Percentiles rank a stretch among this genome's conserved stretches.
Conservation (phyloP, 352 stramenopile genomes). For the Pythium vanterpoolii region DNA sequence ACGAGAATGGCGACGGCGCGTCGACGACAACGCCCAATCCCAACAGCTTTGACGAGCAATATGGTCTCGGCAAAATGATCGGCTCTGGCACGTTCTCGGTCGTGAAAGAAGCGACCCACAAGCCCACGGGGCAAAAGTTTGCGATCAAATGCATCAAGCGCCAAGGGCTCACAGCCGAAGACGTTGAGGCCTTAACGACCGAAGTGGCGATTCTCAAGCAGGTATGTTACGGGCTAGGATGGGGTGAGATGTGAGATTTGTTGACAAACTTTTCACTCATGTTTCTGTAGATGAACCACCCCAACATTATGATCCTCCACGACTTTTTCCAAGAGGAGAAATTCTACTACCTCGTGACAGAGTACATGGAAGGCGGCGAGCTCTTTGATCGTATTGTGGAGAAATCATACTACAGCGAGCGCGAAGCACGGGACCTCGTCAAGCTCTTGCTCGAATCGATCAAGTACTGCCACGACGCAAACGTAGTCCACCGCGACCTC, state of each 20-base stretch:
- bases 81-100: conserved; percentile 90
- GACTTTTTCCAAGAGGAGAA: conserved; percentile 93
- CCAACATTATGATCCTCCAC: conserved; percentile 91
- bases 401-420: conserved; percentile 90
- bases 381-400: conserved; percentile 86
- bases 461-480: conserved; percentile 85
- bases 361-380: conserved; percentile 94
- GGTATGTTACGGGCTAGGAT: conserved; percentile 26
- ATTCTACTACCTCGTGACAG: conserved; percentile 97
- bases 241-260: background rate
- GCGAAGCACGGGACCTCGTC: conserved; percentile 81
- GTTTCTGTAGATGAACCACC: conserved; percentile 87
- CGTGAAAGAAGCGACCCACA: conserved; percentile 82
- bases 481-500: conserved; percentile 83
- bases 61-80: conserved; percentile 84
- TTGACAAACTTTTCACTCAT: background rate
- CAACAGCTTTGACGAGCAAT: conserved; percentile 83
- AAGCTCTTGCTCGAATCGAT: conserved; percentile 86
- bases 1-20: conserved; percentile 1
- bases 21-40: conserved; percentile 32
- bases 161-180: conserved; percentile 74
- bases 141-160: conserved; percentile 93
- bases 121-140: conserved; percentile 79
- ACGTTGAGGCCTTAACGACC: conserved; percentile 86
- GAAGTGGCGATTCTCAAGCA: conserved; percentile 86